Percentiles rank a stretch among this genome's conserved stretches.
These are phyloP conservation scores for Gracilaria caudata DNA, from an alignment of 23 red algal species.

Conservation along the genomic window DNA sequence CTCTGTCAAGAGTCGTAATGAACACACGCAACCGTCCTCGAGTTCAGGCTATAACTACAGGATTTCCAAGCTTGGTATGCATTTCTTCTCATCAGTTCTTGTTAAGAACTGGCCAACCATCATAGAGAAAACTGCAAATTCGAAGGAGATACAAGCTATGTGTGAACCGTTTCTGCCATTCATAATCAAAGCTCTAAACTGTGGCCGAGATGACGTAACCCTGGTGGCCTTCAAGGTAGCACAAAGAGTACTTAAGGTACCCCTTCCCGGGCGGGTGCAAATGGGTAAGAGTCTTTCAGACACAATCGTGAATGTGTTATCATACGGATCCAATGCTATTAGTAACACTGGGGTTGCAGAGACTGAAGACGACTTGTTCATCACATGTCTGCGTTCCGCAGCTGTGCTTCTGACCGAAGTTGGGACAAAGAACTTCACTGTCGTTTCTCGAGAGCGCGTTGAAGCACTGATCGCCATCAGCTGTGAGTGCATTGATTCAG, in stretches of 20 bases:
- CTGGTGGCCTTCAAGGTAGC: conserved; percentile 28
- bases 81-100: conserved; percentile 24
- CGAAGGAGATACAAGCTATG: conserved; percentile 33
- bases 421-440: conserved; percentile 15
- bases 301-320: conserved; percentile 60
- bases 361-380: conserved; percentile 51
- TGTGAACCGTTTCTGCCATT: conserved; percentile 49
- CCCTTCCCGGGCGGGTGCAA: conserved; percentile 4
- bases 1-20: neutral
- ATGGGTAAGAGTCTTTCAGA: conserved; percentile 44
- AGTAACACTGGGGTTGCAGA: neutral
- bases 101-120: conserved; percentile 22
- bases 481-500: conserved; percentile 42
- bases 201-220: conserved; percentile 39
- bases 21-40: neutral
- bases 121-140: neutral
- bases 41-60: neutral
- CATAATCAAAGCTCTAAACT: conserved; percentile 7
- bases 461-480: conserved; percentile 55
- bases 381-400: conserved; percentile 57
- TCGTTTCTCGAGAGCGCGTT: conserved; percentile 47
- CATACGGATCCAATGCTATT: conserved; percentile 25
- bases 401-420: conserved; percentile 53
- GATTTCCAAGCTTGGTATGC: conserved; percentile 37
- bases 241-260: conserved; percentile 50